Conservation (phyloP, 139 green algal species). For the Trebouxia sp. region DNA sequence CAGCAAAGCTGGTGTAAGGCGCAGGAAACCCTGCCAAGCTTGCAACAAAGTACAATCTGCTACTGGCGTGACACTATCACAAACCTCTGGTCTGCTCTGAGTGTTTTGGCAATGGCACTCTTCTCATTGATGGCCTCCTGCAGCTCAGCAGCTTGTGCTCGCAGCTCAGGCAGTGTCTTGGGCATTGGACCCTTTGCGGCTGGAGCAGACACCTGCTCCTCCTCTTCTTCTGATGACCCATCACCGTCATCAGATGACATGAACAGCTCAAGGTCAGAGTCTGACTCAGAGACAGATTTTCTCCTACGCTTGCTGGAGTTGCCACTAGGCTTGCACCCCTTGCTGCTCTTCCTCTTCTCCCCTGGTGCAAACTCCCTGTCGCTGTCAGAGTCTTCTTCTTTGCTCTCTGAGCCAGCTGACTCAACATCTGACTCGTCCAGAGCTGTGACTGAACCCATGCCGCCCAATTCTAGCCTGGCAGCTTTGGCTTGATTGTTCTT, state of each 20-base stretch:
- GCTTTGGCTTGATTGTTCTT: not conserved
- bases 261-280: not conserved
- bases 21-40: no score
- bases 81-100: not conserved
- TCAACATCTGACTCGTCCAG: not conserved
- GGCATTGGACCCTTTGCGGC: not conserved
- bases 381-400: no score
- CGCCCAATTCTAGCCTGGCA: not conserved
- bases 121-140: not conserved
- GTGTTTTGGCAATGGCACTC: not conserved
- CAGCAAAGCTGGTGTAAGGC: no score
- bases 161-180: not conserved
- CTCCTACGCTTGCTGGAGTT: not conserved
- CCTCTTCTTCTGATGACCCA: not conserved
- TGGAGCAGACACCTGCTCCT: not conserved
- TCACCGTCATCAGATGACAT: not conserved
- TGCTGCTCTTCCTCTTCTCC: constrained; percentile 7
- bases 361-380: not conserved
- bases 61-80: not conserved
- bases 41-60: not conserved
- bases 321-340: not conserved
- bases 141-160: not conserved
- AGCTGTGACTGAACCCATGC: not conserved
- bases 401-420: no score
- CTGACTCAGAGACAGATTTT: not conserved